Percentiles rank a stretch among this genome's conserved stretches.
Conservation (phyloP, 805 yeast species). For the Schwanniomyces sp. region DNA sequence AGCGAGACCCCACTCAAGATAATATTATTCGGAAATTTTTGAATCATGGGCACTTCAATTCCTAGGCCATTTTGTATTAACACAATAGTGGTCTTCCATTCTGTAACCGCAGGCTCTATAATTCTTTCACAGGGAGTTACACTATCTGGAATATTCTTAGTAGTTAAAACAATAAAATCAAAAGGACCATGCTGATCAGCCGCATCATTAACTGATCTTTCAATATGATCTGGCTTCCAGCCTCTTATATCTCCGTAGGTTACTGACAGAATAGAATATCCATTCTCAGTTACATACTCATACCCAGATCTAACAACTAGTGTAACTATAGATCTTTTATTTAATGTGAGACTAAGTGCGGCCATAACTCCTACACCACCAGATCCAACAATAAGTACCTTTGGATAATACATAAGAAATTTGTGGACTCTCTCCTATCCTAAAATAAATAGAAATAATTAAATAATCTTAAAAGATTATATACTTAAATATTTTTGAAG, state of each 20-base stretch:
- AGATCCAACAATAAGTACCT: constrained; percentile 29
- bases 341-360: constrained; percentile 26
- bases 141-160: constrained; percentile 32
- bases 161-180: constrained; percentile 30
- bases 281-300: constrained; percentile 22
- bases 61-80: constrained; percentile 31
- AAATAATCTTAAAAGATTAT: too few relatives aligned
- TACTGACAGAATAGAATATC: constrained; percentile 29
- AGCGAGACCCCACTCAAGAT: constrained; percentile 26
- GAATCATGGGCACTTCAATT: constrained; percentile 21
- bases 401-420: constrained; percentile 4
- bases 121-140: constrained; percentile 17
- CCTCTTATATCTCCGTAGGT: constrained; percentile 21
- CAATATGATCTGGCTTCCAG: constrained; percentile 21
- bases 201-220: constrained; percentile 18
- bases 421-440: not conserved
- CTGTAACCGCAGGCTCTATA: constrained; percentile 14
- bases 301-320: constrained; percentile 33
- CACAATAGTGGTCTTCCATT: constrained; percentile 17
- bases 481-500: too few relatives aligned
- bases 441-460: not conserved
- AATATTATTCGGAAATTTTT: constrained; percentile 21
- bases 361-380: constrained; percentile 40
- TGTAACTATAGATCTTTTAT: constrained; percentile 25
- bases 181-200: constrained; percentile 23